phyloP scores from a whole-genome alignment of 441 rosid genomes.

The Adansonia madagascariensis region DNA sequence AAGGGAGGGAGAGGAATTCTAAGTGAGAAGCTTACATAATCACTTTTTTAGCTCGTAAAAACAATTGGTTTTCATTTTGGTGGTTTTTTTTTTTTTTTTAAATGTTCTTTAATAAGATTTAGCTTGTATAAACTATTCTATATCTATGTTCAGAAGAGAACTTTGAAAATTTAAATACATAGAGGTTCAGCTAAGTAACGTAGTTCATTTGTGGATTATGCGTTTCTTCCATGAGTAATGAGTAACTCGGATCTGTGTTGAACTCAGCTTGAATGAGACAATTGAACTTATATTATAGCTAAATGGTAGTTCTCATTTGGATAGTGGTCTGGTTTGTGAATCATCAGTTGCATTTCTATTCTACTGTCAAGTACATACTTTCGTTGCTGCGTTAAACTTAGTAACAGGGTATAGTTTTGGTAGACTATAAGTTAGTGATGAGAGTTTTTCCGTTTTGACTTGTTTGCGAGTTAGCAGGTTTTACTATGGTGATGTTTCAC shows the following conservation, averaged over 20 bases:
- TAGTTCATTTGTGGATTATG: slow-evolving; percentile 16
- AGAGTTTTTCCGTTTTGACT: not conserved
- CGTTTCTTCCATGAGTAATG: not conserved
- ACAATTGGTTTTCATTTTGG: not conserved
- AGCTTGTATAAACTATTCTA: not conserved
- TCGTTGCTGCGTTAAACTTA: slow-evolving; percentile 2
- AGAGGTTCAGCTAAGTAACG: slow-evolving; percentile 4
- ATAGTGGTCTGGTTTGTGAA: slow-evolving; percentile 7
- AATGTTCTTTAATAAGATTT: not conserved
- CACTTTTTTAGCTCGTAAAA: slow-evolving; percentile 3
- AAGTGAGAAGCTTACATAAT: not conserved
- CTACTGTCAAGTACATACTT: not conserved
- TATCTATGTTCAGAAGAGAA: not conserved
- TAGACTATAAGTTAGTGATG: not conserved
- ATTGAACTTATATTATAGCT: not conserved
- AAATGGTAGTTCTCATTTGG: slow-evolving; percentile 7
- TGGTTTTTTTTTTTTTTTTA: not conserved
- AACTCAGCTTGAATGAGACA: slow-evolving; percentile 11
- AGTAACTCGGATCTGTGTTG: slow-evolving; percentile 2
- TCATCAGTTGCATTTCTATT: not conserved
- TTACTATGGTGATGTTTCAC: not conserved
- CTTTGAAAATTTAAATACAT: not conserved
- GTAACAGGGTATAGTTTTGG: not conserved
- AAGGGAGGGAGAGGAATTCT: not conserved
- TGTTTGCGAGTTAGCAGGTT: not conserved